Base-by-base conservation (phyloP, 2,329 filamentous ascomycete species). In the Venturia pyrina region DNA sequence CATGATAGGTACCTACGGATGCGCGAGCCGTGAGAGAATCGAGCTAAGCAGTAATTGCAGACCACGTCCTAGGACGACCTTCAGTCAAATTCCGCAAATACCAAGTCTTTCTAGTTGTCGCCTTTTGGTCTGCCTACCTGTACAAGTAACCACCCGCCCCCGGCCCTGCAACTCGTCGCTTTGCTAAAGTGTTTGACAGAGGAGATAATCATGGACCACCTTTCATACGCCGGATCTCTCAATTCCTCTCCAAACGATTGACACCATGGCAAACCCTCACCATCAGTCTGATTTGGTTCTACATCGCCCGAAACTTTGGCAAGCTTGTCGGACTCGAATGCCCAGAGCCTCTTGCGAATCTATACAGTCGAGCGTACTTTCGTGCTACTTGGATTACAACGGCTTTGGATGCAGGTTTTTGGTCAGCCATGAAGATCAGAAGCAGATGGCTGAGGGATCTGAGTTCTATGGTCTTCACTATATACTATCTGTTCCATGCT, bases 321-420 rank as follows among this genome's bases (percentile, higher is more conserved):
- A 96, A 96, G 69, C 85, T 99, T 5, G 85, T 96, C 66, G 91
- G 92, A 3, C 85, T 99, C 63, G 92, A 96, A 70, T 93, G 89
- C 70, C 93, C 95, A 4, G 95, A 99, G 72, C 95, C 95, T 24
- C 83, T 99, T 73, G 89, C 93, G 40, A 96, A 96, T 73, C 88
- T 98, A 75, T 99, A 99, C 79, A 91, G 90, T 65, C 83, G 91
- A 63, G 87, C 90, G 37, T 99, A 96, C 79, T 99, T 96, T 76
- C 88, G 95, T 62, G 95, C 95, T 65, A 99, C 95, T 74, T 99
- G 95, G 95, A 86, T 98, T 19, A 87, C 95, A 64, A 99, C 95
- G 0, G 95, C 92, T 0, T 79, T 99, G 68, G 95, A 99, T 72
- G 95, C 95, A 6, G 95, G 95, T 1, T 99, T 97, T 76, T 99